These are phyloP conservation scores for Stellera chamaejasme DNA, from an alignment of 345 rosid genomes.

Conservation along the genomic window DNA sequence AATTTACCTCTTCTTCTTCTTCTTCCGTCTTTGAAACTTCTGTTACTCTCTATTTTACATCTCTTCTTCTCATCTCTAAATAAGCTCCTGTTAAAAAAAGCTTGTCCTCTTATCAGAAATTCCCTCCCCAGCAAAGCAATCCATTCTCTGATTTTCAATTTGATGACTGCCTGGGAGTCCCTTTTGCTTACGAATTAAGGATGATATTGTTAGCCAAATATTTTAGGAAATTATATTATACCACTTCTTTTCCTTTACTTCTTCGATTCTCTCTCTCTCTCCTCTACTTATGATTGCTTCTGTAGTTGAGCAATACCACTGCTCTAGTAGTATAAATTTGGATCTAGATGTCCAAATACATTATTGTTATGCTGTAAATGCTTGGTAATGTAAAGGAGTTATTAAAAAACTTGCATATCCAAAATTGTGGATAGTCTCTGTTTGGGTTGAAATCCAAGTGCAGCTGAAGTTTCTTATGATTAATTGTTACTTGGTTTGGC, in stretches of 20 bases:
- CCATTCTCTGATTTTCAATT: background rate
- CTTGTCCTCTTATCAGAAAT: background rate
- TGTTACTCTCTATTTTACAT: background rate
- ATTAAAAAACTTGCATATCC: too few relatives aligned
- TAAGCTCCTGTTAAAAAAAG: conserved; percentile 27
- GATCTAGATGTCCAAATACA: background rate
- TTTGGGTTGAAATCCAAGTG: too few relatives aligned
- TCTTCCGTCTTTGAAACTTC: background rate
- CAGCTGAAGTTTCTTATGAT: too few relatives aligned
- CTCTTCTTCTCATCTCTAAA: background rate
- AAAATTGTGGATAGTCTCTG: too few relatives aligned
- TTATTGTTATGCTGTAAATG: too few relatives aligned
- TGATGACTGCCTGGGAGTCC: background rate
- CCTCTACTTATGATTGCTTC: background rate
- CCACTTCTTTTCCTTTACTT: too few relatives aligned
- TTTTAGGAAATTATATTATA: too few relatives aligned
- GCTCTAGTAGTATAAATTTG: background rate
- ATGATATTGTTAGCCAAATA: background rate
- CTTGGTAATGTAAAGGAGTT: too few relatives aligned
- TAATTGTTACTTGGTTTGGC: too few relatives aligned
- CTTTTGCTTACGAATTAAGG: too few relatives aligned
- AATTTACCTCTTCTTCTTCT: conserved; percentile 14
- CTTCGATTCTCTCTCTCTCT: background rate
- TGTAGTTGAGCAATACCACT: background rate
- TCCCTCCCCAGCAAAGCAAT: background rate